Evolutionary conservation across 1,139 yeast species (phyloP), one percentile per base, ranked within the genome.

Genomic region (Torulaspora pretoriensis): DNA sequence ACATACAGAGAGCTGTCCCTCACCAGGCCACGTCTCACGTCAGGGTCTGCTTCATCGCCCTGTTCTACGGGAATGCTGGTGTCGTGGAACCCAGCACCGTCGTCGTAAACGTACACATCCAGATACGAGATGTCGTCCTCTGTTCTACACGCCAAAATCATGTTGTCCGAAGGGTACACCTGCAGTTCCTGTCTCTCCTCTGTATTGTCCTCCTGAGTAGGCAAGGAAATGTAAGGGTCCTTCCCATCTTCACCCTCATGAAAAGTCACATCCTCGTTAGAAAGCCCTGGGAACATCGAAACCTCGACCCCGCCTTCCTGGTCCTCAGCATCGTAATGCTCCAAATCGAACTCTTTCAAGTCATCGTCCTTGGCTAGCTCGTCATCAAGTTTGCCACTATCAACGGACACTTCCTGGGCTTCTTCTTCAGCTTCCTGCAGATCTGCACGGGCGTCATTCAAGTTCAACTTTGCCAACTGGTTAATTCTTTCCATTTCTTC

Each of bases 51-150:
- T 52, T 75, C 75, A 57, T 80, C 89, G 45, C 71, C 81, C 45
- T 74, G 83, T 50, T 80, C 88, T 50, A 74, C 80, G 38, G 80
- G 80, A 16, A 64, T 61, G 8, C 78, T 76, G 7, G 79, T 81
- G 17, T 69, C 74, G 42, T 84, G 86, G 42, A 84, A 86, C 25
- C 90, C 92, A 14, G 92, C 90, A 62, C 95, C 95, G 62, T 90
- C 96, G 64, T 92, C 97, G 65, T 90, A 92, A 24, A 94, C 87
- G 60, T 90, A 90, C 2, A 92, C 94, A 60, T 92, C 98, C 60
- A 92, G 73, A 62, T 84, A 86, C 10, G 97, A 89, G 36, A 92
- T 75, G 43, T 92, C 97, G 64, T 92, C 98, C 63, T 92, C 97
- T 2, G 99, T 94, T 70, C 96, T 82, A 1, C 97, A 84, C 9